Base-by-base conservation (phyloP, 495 filamentous ascomycete species). In the Podospora bellae-mahoneyi region DNA sequence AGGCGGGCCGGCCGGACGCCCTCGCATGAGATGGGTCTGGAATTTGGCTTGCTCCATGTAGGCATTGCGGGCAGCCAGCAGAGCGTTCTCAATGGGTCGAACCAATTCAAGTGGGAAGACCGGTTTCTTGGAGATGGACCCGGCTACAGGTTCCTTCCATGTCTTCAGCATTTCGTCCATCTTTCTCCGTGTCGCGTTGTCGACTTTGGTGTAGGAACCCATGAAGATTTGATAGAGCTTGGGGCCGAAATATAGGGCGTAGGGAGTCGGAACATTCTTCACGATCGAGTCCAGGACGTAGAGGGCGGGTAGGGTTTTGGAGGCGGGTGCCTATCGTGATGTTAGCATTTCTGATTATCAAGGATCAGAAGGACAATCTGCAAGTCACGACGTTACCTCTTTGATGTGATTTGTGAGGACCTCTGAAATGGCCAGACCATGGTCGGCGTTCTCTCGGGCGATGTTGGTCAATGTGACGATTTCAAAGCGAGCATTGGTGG, bases 251-350 rank as follows among this genome's bases (percentile, higher is more conserved):
- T 95, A 97, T 6, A 97, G 84, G 1, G 93, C 96, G 79, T 98
- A 99, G 60, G 95, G 96, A 0, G 93, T 97, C 28, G 96, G 96
- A 66, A 98, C 93, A 84, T 98, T 98, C 81, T 99, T 99, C 73
- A 95, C 95, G 66, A 99, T 91, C 9, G 94, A 97, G 81, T 99
- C 95, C 76, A 97, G 91, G 72, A 99, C 90, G 82, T 98, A 99
- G n/a, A 99, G 85, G 2, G 96, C 92, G 26, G 94, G 93, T 18
- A 99, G 82, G 73, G 97, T 99, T 76, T 90, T 91, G 48, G 84
- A 82, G 23, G 95, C 93, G 57, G 92, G 87, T 56, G 88, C 90
- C 94, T 99, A 83, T 53, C 16, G 16, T 26, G 30, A 10, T 4
- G 68, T 74, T 60, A 75, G 69, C 68, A 56, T 32, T 15, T 20